phyloP scores from a whole-genome alignment of 441 rosid species.

The Eruca vesicaria region DNA sequence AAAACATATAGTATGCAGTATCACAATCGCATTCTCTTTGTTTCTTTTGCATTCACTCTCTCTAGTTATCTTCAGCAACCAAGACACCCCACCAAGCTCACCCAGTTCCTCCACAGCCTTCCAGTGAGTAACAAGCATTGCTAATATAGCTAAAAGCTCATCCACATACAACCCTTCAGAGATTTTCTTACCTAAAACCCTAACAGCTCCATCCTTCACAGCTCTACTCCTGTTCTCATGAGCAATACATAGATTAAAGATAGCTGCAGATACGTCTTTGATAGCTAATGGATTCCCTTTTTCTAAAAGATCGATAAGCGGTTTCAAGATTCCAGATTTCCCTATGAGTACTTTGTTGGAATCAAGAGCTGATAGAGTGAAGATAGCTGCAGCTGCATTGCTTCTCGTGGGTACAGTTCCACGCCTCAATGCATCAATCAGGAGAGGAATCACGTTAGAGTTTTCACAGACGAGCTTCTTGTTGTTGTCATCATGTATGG shows the following conservation, averaged over 20 bases:
- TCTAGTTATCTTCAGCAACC: constrained; percentile 63
- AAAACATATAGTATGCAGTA: constrained; percentile 65
- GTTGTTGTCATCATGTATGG: constrained; percentile 89
- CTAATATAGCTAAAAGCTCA: constrained; percentile 81
- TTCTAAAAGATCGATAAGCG: constrained; percentile 68
- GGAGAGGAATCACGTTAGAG: constrained; percentile 67
- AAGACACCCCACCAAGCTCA: constrained; percentile 71
- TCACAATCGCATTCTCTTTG: constrained; percentile 86
- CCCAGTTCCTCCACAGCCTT: constrained; percentile 73
- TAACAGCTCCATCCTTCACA: constrained; percentile 75
- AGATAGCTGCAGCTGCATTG: constrained; percentile 91
- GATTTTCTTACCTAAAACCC: constrained; percentile 67
- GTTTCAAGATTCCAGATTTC: constrained; percentile 70
- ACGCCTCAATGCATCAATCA: constrained; percentile 63
- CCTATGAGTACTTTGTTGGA: constrained; percentile 79
- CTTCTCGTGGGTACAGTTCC: constrained; percentile 73
- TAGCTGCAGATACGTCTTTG: constrained; percentile 92
- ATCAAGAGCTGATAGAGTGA: constrained; percentile 85
- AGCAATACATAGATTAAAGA: constrained; percentile 66
- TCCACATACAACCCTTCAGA: constrained; percentile 63
- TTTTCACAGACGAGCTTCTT: constrained; percentile 88
- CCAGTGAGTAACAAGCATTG: constrained; percentile 75
- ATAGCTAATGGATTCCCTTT: constrained; percentile 74
- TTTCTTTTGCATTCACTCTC: constrained; percentile 71
- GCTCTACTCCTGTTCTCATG: constrained; percentile 86